Percentiles rank a stretch among this genome's conserved stretches.
phyloP scores from a whole-genome alignment of 306 rosid genomes.

The Lathyrus aphaca region DNA sequence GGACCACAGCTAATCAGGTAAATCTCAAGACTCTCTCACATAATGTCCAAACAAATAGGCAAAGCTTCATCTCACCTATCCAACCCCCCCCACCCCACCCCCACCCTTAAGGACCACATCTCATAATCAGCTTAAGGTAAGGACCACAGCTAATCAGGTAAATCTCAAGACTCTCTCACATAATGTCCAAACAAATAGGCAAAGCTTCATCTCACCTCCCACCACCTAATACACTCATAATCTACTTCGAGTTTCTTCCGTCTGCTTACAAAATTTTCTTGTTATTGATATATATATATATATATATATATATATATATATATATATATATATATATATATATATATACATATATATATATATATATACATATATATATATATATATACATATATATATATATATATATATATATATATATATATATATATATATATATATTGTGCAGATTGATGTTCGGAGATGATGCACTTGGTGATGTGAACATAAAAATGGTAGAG shows the following conservation, averaged over 20 bases:
- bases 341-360: too few species aligned
- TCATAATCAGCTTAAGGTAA: not conserved
- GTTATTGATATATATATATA: slow-evolving; percentile 9
- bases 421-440: too few species aligned
- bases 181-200: slow-evolving; percentile 1
- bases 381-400: too few species aligned
- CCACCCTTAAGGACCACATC: too few species aligned
- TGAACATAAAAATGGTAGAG: slow-evolving; percentile 90
- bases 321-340: too few species aligned
- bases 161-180: not conserved
- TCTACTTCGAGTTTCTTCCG: not conserved
- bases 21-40: not conserved
- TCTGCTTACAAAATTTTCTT: not conserved
- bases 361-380: too few species aligned
- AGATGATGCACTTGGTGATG: slow-evolving; percentile 75
- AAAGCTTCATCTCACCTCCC: slow-evolving; percentile 7
- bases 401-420: too few species aligned
- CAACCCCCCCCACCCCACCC: too few species aligned
- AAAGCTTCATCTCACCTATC: slow-evolving; percentile 9
- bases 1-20: not conserved
- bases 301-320: too few species aligned
- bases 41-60: slow-evolving; percentile 1
- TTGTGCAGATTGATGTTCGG: slow-evolving; percentile 81
- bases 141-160: not conserved
- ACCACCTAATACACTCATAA: not conserved